Base-by-base conservation (phyloP, 768 basidiomycete species). In the Mycena sanguinolenta region DNA sequence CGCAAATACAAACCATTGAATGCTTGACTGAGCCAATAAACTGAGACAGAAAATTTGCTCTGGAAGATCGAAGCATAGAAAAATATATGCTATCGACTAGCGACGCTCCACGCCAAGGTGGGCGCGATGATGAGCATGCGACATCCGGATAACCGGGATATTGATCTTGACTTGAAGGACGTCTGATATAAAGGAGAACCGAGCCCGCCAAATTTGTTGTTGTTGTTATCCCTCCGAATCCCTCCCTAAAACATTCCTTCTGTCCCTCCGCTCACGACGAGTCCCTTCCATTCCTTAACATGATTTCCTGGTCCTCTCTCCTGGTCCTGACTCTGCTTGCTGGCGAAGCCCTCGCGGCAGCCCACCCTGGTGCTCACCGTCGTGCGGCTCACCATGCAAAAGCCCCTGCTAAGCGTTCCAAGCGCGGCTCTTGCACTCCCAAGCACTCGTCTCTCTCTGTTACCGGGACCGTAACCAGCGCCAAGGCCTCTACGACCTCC, bases 211-310 rank as follows among this genome's bases (percentile, higher is more conserved):
- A 27, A 0, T 46, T 62, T 58, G 42, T 57, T 39, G 25, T 62
- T 34, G 32, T 34, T 44, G 5, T 30, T 54, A 28, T 27, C 27
- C 12, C 27, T 25, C 21, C 65, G n/a, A n/a, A n/a, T n/a, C n/a
- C n/a, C n/a, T n/a, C n/a, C n/a, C n/a, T n/a, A n/a, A n/a, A n/a
- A 7, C 58, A 46, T 27, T 25, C 36, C 16, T 10, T 54, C 30
- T 46, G 30, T 58, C 46, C 63, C 39, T 28, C 50, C 19, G 16
- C 55, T 23, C 34, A 69, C 68, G 58, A 53, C 63, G 57, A 53
- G 67, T 73, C 71, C 50, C 72, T 73, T 73, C 67, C 67, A 66
- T 25, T 73, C 72, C 28, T 73, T 73, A 44, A 28, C 23, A 71
- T 71, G 70, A 66, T 67, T 30, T 65, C 72, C 27, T 69, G 67